phyloP scores from a whole-genome alignment of 257 asterid species.

The Primulina eburnea region DNA sequence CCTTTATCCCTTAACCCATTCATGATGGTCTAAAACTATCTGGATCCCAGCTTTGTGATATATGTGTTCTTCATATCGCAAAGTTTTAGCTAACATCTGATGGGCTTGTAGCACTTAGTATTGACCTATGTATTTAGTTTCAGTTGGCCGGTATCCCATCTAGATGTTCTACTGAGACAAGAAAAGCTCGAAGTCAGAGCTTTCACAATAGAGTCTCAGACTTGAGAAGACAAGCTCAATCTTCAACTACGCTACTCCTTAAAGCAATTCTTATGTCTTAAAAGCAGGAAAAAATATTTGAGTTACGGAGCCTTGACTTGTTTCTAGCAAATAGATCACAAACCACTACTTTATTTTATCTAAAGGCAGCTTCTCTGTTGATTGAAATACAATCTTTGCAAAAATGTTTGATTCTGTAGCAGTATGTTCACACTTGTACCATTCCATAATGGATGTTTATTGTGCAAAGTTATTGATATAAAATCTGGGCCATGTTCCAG shows the following conservation, averaged over 20 bases:
- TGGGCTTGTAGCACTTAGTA: neutral
- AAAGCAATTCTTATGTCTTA: neutral
- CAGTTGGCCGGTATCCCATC: neutral
- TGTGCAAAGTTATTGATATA: conserved; percentile 5
- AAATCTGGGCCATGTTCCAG: conserved; percentile 33
- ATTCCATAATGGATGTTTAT: neutral
- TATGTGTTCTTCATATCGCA: neutral
- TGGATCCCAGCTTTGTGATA: neutral
- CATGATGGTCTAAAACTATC: neutral
- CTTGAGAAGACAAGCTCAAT: neutral
- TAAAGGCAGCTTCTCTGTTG: neutral
- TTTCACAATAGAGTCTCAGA: neutral
- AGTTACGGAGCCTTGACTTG: neutral
- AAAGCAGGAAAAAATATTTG: neutral
- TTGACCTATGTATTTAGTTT: neutral
- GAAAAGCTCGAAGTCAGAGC: neutral
- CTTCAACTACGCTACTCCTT: neutral
- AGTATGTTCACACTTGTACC: conserved; percentile 1
- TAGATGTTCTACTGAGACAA: neutral
- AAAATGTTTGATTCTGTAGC: neutral
- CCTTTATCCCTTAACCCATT: neutral
- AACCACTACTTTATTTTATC: neutral
- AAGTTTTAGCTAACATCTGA: neutral
- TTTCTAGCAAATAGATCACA: neutral
- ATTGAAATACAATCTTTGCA: neutral